Evolutionary conservation across 2,329 filamentous ascomycete genomes (phyloP), one percentile per base, ranked within the genome.

Genomic region (Venturia oleaginea): DNA sequence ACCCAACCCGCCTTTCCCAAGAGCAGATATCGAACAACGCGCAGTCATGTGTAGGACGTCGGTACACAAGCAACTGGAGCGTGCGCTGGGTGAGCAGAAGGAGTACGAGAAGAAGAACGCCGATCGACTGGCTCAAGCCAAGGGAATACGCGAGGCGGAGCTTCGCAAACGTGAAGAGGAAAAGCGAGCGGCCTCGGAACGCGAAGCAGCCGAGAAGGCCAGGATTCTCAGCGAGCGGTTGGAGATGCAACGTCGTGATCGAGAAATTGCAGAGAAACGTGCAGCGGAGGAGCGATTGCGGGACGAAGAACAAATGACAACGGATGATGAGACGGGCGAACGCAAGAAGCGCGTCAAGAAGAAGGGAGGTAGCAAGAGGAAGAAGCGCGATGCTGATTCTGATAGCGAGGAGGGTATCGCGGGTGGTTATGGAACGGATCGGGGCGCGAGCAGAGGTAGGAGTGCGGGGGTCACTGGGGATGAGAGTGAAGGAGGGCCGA

Each of bases 31-130:
- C 42, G 93, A 97, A 75, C 91, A 95, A 76, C 91, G 95, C 72
- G 93, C 94, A 54, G 96, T 91, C 80, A 99, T 99, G 94, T 92
- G 91, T 68, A 87, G 89, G 66, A 96, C 97, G 74, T 99, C 95
- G 0, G 91, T 96, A 78, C 88, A 90, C 68, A 92, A 91, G 71
- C 93, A 99, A 75, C 84, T 99, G 15, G 91, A 95, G 71, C 87
- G 92, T 70, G 89, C 90, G 4, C 85, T 93, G 59, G 87, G 91
- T 68, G 88, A 85, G 69, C 94, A 99, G 74, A 88, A 85, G 67
- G 90, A 95, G 67, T 97, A 96, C 75, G 94, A 99, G 75, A 88
- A 92, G 70, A 91, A 90, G 79, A 97, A 97, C 73, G 91, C 92
- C 42, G 86, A 89, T 70, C 95, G 94, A 75, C 84, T 97, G 3